Conservation (phyloP, 306 rosid genomes). For the Dryas octopetala region DNA sequence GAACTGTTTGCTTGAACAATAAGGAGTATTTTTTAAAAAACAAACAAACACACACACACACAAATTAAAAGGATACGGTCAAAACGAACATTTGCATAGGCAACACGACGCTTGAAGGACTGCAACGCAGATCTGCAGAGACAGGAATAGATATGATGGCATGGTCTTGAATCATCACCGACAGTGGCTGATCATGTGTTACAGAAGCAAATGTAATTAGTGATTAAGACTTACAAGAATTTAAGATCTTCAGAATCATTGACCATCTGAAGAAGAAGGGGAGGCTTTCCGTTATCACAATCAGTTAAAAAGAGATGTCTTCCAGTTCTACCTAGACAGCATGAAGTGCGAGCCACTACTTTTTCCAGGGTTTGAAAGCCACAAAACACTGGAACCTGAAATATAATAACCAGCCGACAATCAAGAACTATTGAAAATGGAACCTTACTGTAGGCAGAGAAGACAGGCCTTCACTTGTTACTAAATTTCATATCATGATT, state of each 20-base stretch:
- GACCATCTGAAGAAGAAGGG: conserved; percentile 86
- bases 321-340: conserved; percentile 73
- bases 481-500: not conserved
- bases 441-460: conserved; percentile 15
- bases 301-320: conserved; percentile 75
- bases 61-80: conserved; percentile 70
- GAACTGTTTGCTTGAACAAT: not conserved
- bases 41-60: not conserved
- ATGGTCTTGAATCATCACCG: conserved; percentile 17
- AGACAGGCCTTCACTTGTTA: conserved; percentile 1
- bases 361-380: conserved; percentile 70
- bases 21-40: not conserved
- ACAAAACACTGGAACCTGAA: conserved; percentile 76
- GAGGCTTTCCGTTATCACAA: conserved; percentile 56
- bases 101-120: conserved; percentile 75
- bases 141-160: conserved; percentile 21
- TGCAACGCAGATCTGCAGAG: conserved; percentile 75
- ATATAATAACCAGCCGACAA: conserved; percentile 19
- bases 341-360: conserved; percentile 46
- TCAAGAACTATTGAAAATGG: conserved; percentile 16
- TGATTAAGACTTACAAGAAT: conserved; percentile 53
- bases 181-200: not conserved
- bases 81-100: conserved; percentile 68
- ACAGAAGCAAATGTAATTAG: not conserved
- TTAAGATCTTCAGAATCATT: conserved; percentile 63